Percentiles rank a stretch among this genome's conserved stretches.
Evolutionary conservation across 192 early-diverging fungal species (phyloP).

Genomic region (Backusella macrospora): DNA sequence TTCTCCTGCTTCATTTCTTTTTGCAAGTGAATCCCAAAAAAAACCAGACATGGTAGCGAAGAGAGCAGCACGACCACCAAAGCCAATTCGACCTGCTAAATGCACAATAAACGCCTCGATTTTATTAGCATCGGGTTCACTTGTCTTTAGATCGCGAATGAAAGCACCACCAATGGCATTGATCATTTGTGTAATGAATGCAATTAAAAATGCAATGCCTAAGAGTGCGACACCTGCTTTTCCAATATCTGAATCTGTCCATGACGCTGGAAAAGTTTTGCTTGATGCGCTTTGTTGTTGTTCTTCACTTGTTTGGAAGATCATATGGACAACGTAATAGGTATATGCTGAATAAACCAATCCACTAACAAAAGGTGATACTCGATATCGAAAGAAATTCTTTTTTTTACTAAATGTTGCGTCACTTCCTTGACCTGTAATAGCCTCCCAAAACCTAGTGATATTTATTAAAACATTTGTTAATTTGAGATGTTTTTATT

Average conservation of each 20-base stretch:
- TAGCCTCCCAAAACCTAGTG: slow-evolving; percentile 48
- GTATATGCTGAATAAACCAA: slow-evolving; percentile 51
- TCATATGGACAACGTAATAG: slow-evolving; percentile 45
- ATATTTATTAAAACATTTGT: not conserved
- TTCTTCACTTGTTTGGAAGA: slow-evolving; percentile 33
- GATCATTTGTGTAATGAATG: slow-evolving; percentile 45
- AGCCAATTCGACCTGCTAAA: slow-evolving; percentile 46
- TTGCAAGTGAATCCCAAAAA: slow-evolving; percentile 34
- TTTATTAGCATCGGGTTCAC: slow-evolving; percentile 18
- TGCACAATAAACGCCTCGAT: slow-evolving; percentile 39
- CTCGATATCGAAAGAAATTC: slow-evolving; percentile 52
- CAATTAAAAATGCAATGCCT: slow-evolving; percentile 50
- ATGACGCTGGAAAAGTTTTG: slow-evolving; percentile 39
- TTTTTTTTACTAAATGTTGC: slow-evolving; percentile 39
- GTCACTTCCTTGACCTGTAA: slow-evolving; percentile 51
- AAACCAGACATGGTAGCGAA: slow-evolving; percentile 47
- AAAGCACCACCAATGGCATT: slow-evolving; percentile 45
- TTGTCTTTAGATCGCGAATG: slow-evolving; percentile 32
- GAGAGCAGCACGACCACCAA: slow-evolving; percentile 44
- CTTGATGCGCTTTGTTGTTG: slow-evolving; percentile 36
- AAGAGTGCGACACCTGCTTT: slow-evolving; percentile 35
- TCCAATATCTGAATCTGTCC: slow-evolving; percentile 37
- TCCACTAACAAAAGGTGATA: slow-evolving; percentile 49
- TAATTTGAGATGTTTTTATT: not conserved
- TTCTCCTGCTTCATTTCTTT: slow-evolving; percentile 24